Evolutionary conservation across 805 yeast genomes (phyloP), one percentile per base, ranked within the genome.

Genomic region (Huiozyma naganishii): DNA sequence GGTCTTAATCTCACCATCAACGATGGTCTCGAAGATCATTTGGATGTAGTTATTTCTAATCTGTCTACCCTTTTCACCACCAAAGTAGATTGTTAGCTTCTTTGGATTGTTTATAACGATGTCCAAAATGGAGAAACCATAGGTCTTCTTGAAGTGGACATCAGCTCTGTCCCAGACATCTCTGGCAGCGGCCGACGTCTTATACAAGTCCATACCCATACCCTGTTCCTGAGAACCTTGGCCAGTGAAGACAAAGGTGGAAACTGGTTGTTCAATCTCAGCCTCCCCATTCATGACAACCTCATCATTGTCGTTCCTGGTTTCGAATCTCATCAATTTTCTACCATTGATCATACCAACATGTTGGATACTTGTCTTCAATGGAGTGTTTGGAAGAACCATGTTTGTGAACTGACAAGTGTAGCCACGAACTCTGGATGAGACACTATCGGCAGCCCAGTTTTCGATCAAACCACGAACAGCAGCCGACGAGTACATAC

Each of bases 181-280:
- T 59, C 80, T 80, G 43, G 99, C 98, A 64, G 92, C 96, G 29
- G 78, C 88, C 41, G 95, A 84, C 36, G 83, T 74, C 52, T 80
- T 80, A 68, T 92, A 92, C 63, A 92, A 76, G 67, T 92, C 98
- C 99, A 92, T 92, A 75, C 99, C 98, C 99, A 92, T 92, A 65
- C 97, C 97, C 73, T 94, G 98, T 68, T 94, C 98, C 70, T 92
- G 99, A 48, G 98, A 90, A 67, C 99, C 99, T 74, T 92, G 99
- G 63, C 98, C 99, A 52, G 99, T 92, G 71, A 94, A 92, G 46
- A 92, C 95, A 65, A 85, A 92, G 17, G 98, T 83, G 37, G 97
- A 85, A 43, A 82, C 83, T 32, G 99, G 98, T 71, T 92, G 99
- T 57, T 92, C 97, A 59, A 94, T 89, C 72, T 92, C 98, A 45